phyloP scores from a whole-genome alignment of 345 rosid species.

The Lagerstroemia speciosa region DNA sequence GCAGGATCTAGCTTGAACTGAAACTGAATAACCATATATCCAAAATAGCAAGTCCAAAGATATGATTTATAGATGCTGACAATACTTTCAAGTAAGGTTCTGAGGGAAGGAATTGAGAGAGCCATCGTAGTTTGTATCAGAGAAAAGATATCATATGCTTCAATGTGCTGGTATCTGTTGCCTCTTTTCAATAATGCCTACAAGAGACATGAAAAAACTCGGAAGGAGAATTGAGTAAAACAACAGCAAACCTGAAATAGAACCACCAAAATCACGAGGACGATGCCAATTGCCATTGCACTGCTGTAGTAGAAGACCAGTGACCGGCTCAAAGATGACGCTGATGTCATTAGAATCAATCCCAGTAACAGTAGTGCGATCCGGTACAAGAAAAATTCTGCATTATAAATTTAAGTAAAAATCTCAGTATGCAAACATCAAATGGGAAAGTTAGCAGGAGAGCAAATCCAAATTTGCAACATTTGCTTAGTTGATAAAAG shows the following conservation, averaged over 20 bases:
- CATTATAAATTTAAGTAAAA: constrained; percentile 10
- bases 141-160: background rate
- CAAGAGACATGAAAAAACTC: background rate
- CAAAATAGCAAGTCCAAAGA: no score
- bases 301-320: constrained; percentile 78
- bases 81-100: no score
- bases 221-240: background rate
- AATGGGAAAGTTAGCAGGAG: constrained; percentile 3
- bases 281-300: constrained; percentile 81
- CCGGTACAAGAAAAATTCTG: constrained; percentile 62
- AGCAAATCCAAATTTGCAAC: background rate
- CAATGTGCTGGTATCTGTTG: background rate
- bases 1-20: constrained; percentile 5
- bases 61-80: background rate
- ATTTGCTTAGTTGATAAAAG: background rate
- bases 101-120: no score
- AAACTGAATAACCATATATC: background rate
- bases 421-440: constrained; percentile 9
- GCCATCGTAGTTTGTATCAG: background rate
- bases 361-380: constrained; percentile 54
- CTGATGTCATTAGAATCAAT: constrained; percentile 46
- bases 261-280: constrained; percentile 75
- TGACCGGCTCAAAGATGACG: constrained; percentile 67
- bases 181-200: no score
- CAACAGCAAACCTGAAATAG: constrained; percentile 66